These are phyloP conservation scores for Mucuna pruriens DNA, from an alignment of 306 rosid genomes.

Conservation along the genomic window DNA sequence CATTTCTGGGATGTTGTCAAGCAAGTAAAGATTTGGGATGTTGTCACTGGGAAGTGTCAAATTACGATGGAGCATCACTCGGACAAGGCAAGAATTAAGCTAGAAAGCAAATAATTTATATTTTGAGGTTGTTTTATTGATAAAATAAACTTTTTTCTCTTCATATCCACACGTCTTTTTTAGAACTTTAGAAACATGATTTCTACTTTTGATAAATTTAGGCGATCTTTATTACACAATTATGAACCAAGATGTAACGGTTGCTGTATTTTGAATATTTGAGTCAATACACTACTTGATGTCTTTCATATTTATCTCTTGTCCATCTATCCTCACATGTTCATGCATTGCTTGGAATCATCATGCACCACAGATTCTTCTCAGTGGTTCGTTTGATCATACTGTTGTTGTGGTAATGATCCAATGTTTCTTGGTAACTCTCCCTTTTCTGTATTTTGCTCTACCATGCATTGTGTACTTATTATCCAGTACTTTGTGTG, in stretches of 20 bases:
- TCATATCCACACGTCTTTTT: not conserved
- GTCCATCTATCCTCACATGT: slow-evolving; percentile 65
- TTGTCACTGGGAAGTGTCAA: slow-evolving; percentile 68
- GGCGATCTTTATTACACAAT: not conserved
- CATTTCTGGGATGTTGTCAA: slow-evolving; percentile 63
- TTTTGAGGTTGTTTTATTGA: slow-evolving; percentile 1
- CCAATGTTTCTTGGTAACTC: slow-evolving; percentile 15
- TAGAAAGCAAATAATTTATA: not conserved
- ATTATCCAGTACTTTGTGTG: not conserved
- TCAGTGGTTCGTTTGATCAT: slow-evolving; percentile 94
- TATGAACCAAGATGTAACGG: not conserved
- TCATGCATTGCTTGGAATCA: slow-evolving; percentile 90
- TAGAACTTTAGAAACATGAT: not conserved
- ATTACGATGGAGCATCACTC: slow-evolving; percentile 88
- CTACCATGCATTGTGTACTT: slow-evolving; percentile 6
- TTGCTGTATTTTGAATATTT: not conserved
- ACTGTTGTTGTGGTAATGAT: slow-evolving; percentile 75
- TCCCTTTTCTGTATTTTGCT: not conserved
- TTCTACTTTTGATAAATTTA: not conserved
- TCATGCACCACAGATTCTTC: slow-evolving; percentile 72
- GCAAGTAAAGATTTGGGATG: slow-evolving; percentile 85
- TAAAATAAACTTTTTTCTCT: not conserved
- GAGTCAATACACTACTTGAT: slow-evolving; percentile 9
- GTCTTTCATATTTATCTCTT: slow-evolving; percentile 34
- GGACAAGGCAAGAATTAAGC: slow-evolving; percentile 64